Evolutionary conservation across 768 basidiomycete genomes (phyloP).

Genomic region (Rhodosporidiobolus odoratus): DNA sequence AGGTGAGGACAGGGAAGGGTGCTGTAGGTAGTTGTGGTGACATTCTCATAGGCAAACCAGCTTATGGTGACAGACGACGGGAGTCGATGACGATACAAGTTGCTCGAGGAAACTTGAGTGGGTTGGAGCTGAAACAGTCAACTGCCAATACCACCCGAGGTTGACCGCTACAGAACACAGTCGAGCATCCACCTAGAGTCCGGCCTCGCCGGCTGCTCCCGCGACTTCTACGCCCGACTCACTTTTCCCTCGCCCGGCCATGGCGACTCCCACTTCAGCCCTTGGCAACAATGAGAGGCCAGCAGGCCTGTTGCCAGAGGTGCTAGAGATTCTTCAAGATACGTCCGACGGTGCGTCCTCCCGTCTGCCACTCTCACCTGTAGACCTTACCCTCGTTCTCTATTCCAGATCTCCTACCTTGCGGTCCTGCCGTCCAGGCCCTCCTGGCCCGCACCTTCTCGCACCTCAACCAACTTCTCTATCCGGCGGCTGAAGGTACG

Average conservation of each 20-base stretch:
- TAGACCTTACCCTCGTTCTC: neutral
- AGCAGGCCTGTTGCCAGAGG: neutral
- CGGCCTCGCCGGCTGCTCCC: no score
- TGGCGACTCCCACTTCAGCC: neutral
- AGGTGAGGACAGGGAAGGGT: slow-evolving; percentile 50
- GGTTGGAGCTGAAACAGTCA: no score
- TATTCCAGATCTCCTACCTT: slow-evolving; percentile 8
- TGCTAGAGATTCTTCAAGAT: slow-evolving; percentile 3
- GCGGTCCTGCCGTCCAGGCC: neutral
- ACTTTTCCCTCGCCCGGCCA: no score
- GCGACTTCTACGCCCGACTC: no score
- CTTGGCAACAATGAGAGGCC: neutral
- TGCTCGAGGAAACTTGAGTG: no score
- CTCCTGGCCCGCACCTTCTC: neutral
- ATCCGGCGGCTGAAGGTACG: neutral
- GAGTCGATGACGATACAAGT: neutral
- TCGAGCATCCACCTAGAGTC: no score
- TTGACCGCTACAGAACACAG: no score
- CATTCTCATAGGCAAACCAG: neutral
- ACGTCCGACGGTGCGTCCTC: neutral
- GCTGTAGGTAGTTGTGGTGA: slow-evolving; percentile 14
- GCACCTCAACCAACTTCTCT: neutral
- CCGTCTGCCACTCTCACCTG: neutral
- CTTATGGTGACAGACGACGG: no score
- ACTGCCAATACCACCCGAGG: no score